These are phyloP conservation scores for Austroboletus niveus DNA, from an alignment of 1,284 basidiomycete species.

Conservation along the genomic window DNA sequence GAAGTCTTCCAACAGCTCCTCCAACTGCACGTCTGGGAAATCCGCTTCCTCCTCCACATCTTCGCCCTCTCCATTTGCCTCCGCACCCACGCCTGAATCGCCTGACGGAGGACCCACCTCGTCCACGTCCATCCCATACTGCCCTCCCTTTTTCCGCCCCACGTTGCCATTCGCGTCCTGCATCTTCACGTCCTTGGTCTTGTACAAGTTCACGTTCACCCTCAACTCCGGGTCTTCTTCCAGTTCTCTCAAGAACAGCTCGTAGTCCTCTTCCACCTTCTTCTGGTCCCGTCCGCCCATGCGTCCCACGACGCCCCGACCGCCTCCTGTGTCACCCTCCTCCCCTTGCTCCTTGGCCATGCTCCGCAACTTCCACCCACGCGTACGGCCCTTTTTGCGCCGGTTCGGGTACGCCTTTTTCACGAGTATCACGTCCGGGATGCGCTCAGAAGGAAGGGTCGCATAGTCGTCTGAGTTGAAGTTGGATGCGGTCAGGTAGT, in stretches of 20 bases:
- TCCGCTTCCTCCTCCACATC: slow-evolving; percentile 80
- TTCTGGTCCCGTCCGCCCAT: slow-evolving; percentile 89
- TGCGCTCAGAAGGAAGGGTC: slow-evolving; percentile 64
- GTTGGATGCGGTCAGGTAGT: slow-evolving; percentile 86
- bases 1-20: slow-evolving; percentile 91
- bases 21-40: slow-evolving; percentile 85
- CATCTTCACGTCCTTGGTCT: slow-evolving; percentile 55
- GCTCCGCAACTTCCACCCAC: slow-evolving; percentile 88
- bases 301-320: slow-evolving; percentile 84
- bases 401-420: slow-evolving; percentile 96
- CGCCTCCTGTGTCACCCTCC: slow-evolving; percentile 71
- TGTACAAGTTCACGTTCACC: slow-evolving; percentile 87
- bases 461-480: slow-evolving; percentile 92
- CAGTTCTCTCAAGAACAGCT: slow-evolving; percentile 91
- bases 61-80: slow-evolving; percentile 33
- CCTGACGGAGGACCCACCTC: slow-evolving; percentile 38
- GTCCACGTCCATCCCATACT: slow-evolving; percentile 76
- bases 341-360: slow-evolving; percentile 94
- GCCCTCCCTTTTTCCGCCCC: slow-evolving; percentile 41
- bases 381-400: slow-evolving; percentile 84
- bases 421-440: slow-evolving; percentile 92
- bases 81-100: slow-evolving; percentile 21
- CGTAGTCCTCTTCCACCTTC: slow-evolving; percentile 97
- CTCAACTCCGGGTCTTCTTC: slow-evolving; percentile 97
- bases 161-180: slow-evolving; percentile 30